Evolutionary conservation across 129 eudicot species (phyloP), one percentile per base, ranked within the genome.

Genomic region (Gnaphalium uliginosum): DNA sequence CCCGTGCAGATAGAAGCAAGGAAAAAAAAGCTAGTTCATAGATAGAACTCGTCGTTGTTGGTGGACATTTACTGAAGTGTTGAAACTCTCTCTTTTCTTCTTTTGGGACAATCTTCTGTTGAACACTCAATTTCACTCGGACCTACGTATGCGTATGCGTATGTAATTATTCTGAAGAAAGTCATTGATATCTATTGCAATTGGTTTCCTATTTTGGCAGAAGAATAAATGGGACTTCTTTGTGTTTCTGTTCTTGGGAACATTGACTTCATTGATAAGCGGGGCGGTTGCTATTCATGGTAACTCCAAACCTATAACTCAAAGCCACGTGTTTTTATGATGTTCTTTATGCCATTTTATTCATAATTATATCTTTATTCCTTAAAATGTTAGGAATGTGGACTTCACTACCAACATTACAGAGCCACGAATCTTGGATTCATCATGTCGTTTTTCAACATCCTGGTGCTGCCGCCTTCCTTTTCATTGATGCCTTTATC

Each of bases 201-300:
- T 51, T 68, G 60, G 2, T 41, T 67, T 76, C 23, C 24, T 79
- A 11, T 65, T 19, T 71, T 76, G 85, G 89, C 96, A 94, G 97
- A 87, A 85, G 83, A 94, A 91, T 74, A 94, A 87, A 68, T 85
- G 99, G 89, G 99, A 94, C 73, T 94, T 91, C 78, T 85, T 91
- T 39, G 75, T 89, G 60, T 87, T 94, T 53, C 90, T 94, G 54
- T 79, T 84, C 68, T 25, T 94, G 86, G 99, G 98, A 71, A 82
- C 92, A 74, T 30, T 60, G 39, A 84, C 93, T 39, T 71, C 99
- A 30, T 51, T 78, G 59, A 69, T 87, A 65, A 79, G 91, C 30
- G 88, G 73, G 59, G 79, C 32, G 54, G 89, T 91, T 58, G 87
- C 90, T 69, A 24, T 87, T 69, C 84, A 84, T 25, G 87, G 99